These are phyloP conservation scores for Exophiala alcalophila DNA, from an alignment of 2,329 filamentous ascomycete genomes.

Conservation along the genomic window DNA sequence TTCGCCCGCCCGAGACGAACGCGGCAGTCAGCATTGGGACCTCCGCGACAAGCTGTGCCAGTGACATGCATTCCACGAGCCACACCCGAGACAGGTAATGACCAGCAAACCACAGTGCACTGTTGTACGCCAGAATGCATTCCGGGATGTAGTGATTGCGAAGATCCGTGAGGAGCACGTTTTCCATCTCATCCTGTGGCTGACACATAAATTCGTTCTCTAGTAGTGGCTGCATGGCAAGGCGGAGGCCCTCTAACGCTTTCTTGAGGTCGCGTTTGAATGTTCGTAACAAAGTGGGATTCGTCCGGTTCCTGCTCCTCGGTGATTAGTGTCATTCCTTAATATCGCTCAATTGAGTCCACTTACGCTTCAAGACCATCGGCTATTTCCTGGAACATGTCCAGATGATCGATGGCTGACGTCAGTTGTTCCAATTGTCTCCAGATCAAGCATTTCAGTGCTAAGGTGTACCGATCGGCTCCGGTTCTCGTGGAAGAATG, in stretches of 20 bases:
- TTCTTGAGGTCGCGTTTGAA: slow-evolving; percentile 56
- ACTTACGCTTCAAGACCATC: slow-evolving; percentile 45
- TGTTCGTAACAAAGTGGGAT: slow-evolving; percentile 43
- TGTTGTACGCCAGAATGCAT: slow-evolving; percentile 77
- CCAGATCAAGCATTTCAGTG: slow-evolving; percentile 59
- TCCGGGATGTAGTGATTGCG: slow-evolving; percentile 81
- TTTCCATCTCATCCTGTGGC: slow-evolving; percentile 49
- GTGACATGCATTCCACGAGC: slow-evolving; percentile 80
- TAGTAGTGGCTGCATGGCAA: slow-evolving; percentile 60
- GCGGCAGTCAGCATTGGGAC: slow-evolving; percentile 63
- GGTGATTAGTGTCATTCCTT: slow-evolving; percentile 12
- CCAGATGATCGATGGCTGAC: slow-evolving; percentile 63
- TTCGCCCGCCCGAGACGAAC: slow-evolving; percentile 63
- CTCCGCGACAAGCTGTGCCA: slow-evolving; percentile 73
- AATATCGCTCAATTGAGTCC: not conserved
- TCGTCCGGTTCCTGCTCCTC: slow-evolving; percentile 28
- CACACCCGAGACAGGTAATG: slow-evolving; percentile 70
- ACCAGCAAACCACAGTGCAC: slow-evolving; percentile 74
- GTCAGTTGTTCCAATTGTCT: slow-evolving; percentile 68
- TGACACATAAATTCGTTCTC: slow-evolving; percentile 59
- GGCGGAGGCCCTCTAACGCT: slow-evolving; percentile 55
- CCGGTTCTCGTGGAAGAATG: slow-evolving; percentile 38
- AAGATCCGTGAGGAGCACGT: slow-evolving; percentile 61
- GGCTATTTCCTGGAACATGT: slow-evolving; percentile 61
- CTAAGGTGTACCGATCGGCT: slow-evolving; percentile 43